Evolutionary conservation across 164 flowering plant species (phyloP).

Genomic region (Liquidambar formosana): DNA sequence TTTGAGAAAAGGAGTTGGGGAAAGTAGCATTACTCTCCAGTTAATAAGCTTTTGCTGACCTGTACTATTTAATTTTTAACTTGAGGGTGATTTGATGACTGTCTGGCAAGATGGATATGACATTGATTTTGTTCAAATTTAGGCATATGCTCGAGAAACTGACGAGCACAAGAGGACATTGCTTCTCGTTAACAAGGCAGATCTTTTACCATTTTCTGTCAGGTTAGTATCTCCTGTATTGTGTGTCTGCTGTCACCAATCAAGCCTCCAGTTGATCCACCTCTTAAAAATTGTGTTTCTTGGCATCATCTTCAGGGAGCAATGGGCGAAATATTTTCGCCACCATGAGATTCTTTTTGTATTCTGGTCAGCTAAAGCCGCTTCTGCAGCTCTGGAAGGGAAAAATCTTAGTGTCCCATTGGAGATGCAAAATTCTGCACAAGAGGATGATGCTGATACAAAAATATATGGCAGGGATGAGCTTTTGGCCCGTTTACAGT

Average conservation of each 20-base stretch:
- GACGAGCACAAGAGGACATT: constrained; percentile 80
- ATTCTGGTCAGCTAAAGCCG: constrained; percentile 99
- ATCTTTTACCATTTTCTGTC: constrained; percentile 72
- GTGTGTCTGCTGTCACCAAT: not conserved
- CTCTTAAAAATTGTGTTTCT: constrained; percentile 2
- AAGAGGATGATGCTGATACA: constrained; percentile 43
- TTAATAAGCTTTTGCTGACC: not conserved
- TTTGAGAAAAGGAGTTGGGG: too few relatives aligned
- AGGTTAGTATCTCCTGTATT: constrained; percentile 39
- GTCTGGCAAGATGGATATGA: not conserved
- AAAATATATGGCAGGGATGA: constrained; percentile 84
- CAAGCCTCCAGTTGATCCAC: not conserved
- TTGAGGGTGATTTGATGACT: not conserved
- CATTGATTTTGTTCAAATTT: constrained; percentile 1
- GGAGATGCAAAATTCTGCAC: constrained; percentile 22
- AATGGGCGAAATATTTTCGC: constrained; percentile 83
- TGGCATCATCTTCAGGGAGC: constrained; percentile 47
- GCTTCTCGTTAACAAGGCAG: constrained; percentile 94
- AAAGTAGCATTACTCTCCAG: too few relatives aligned
- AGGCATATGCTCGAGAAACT: constrained; percentile 85
- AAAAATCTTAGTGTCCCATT: constrained; percentile 36
- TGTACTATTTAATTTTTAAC: not conserved
- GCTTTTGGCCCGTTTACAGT: constrained; percentile 75
- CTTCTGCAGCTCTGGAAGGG: constrained; percentile 74
- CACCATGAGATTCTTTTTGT: constrained; percentile 61